Evolutionary conservation across 768 basidiomycete species (phyloP), one percentile per base, ranked within the genome.

Genomic region (Boletus tomentosulus): DNA sequence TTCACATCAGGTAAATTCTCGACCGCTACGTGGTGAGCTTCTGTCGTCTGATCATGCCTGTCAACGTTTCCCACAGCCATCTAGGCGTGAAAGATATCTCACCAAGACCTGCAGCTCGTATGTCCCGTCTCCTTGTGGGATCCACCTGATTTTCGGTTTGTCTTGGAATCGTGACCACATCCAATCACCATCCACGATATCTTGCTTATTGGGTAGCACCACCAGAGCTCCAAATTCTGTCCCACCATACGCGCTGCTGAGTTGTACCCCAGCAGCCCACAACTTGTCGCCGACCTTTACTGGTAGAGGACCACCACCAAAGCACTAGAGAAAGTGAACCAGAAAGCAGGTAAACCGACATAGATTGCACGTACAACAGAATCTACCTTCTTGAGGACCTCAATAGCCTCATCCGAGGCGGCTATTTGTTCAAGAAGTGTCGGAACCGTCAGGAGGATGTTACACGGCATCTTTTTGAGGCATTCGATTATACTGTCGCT

Each of bases 51-150:
- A 13, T 19, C 12, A n/a, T 6, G 4, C 12, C 3, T 3, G 15
- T 57, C 4, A 58, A 45, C 22, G 27, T n/a, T 3, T 13, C 1
- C 1, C n/a, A n/a, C 16, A 25, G 4, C 11, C 4, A 8, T 1
- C 5, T 11, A 28, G 30, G 1, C 2, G 7, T 13, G 13, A 25
- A 11, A 27, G 27, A 27, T 27, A 27, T 27, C 30, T 22, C 50
- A 78, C 77, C 58, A 76, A 57, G 12, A 74, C 48, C 15, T 77
- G 69, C 7, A 69, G 57, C 54, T 78, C 78, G 37, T 64, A 77
- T 1, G 65, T 63, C 8, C 54, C 64, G 25, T 71, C 67, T 3
- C 60, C 73, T 47, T 73, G 63, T 2, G 74, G 66, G 9, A 57
- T 46, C 63, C 73, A 72, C 22, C 65, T 58, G 6, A 65, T 16